A percentile compares a stretch with the other conserved stretches of the same genome.
Evolutionary conservation across 108 stramenopile species (phyloP).

Genomic region (Cyclotella choctawhatcheeana): DNA sequence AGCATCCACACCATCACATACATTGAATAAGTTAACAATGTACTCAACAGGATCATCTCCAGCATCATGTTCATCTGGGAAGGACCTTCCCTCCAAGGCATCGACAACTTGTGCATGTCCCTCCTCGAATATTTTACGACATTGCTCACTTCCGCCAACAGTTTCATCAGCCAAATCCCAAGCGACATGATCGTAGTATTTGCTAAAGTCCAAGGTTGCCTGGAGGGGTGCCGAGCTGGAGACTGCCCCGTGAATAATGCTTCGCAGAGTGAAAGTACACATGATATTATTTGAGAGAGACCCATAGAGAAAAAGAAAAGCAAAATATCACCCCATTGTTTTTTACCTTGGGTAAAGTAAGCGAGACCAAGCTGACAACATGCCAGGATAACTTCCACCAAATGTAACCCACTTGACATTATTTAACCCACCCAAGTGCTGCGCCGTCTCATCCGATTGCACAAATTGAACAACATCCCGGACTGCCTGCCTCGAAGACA

Average conservation of each 20-base stretch:
- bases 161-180: slow-evolving; percentile 57
- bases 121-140: slow-evolving; percentile 61
- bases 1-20: slow-evolving; percentile 67
- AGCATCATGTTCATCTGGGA: neutral
- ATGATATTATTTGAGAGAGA: too few species aligned
- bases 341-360: slow-evolving; percentile 86
- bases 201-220: slow-evolving; percentile 75
- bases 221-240: slow-evolving; percentile 85
- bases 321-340: too few species aligned
- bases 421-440: slow-evolving; percentile 13
- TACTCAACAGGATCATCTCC: slow-evolving; percentile 12
- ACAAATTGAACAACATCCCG: slow-evolving; percentile 82
- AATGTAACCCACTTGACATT: slow-evolving; percentile 74
- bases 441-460: slow-evolving; percentile 20
- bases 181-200: slow-evolving; percentile 83
- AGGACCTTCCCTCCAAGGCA: slow-evolving; percentile 14
- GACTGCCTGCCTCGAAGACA: slow-evolving; percentile 85
- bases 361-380: slow-evolving; percentile 81
- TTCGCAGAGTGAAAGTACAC: too few species aligned
- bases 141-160: slow-evolving; percentile 79
- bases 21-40: slow-evolving; percentile 67
- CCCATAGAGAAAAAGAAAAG: too few species aligned
- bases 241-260: slow-evolving; percentile 81
- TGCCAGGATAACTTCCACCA: slow-evolving; percentile 92
- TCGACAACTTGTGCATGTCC: slow-evolving; percentile 71